These are phyloP conservation scores for Hevea brasiliensis DNA, from an alignment of 345 rosid species.

Conservation along the genomic window DNA sequence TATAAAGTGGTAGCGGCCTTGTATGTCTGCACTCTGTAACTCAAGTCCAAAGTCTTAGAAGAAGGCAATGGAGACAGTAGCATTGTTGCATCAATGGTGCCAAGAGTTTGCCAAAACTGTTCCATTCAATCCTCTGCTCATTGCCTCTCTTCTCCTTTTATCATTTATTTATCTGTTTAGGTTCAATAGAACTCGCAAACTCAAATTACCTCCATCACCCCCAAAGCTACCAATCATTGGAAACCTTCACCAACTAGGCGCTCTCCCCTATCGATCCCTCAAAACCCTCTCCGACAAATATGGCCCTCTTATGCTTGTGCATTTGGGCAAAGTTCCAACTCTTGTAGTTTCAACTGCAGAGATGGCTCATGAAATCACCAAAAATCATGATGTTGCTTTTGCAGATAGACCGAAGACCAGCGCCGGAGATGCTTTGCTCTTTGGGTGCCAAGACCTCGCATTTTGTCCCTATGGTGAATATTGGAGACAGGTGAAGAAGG, in stretches of 20 bases:
- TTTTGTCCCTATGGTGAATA: slow-evolving; percentile 32
- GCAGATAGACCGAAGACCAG: slow-evolving; percentile 13
- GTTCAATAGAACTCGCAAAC: neutral
- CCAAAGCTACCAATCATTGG: slow-evolving; percentile 26
- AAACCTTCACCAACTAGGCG: slow-evolving; percentile 25
- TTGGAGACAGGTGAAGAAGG: slow-evolving; percentile 27
- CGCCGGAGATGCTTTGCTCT: slow-evolving; percentile 8
- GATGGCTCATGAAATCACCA: slow-evolving; percentile 17
- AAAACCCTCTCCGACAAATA: slow-evolving; percentile 10
- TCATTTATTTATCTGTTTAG: neutral
- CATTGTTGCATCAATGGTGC: neutral
- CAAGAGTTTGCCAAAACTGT: neutral
- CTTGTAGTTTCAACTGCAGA: slow-evolving; percentile 27
- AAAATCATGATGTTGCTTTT: slow-evolving; percentile 22
- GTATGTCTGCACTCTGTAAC: neutral
- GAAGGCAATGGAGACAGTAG: neutral
- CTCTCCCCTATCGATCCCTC: slow-evolving; percentile 16
- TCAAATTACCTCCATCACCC: slow-evolving; percentile 26
- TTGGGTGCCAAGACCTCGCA: slow-evolving; percentile 10
- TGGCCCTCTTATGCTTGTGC: slow-evolving; percentile 27
- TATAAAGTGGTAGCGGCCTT: neutral
- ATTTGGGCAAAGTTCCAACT: slow-evolving; percentile 18
- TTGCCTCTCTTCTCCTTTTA: neutral
- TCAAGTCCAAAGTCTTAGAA: neutral
- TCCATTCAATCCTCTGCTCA: neutral